phyloP scores from a whole-genome alignment of 1,284 basidiomycete genomes.

The Microbotryum violaceum region DNA sequence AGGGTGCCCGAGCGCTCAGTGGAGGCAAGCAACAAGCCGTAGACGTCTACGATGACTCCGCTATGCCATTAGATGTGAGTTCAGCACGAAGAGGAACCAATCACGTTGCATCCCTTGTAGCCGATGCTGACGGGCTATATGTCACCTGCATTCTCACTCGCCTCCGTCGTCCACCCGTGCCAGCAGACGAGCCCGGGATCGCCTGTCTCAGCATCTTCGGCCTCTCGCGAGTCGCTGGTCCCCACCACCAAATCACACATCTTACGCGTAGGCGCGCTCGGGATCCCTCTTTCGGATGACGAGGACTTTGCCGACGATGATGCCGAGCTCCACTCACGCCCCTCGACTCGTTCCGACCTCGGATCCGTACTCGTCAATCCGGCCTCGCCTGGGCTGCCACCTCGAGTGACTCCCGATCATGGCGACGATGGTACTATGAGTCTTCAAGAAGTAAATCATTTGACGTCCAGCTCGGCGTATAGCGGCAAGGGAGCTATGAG shows the following conservation, averaged over 20 bases:
- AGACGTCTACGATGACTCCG: no score
- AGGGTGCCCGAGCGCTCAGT: no score
- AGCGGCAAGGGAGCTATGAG: not conserved
- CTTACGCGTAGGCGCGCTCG: constrained; percentile 9
- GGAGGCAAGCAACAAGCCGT: no score
- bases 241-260: not conserved
- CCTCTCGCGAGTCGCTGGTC: not conserved
- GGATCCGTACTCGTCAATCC: constrained; percentile 9
- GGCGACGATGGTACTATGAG: constrained; percentile 9
- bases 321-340: not conserved
- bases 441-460: not conserved
- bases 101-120: no score
- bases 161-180: no score
- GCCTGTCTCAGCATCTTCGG: not conserved
- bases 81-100: no score
- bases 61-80: no score
- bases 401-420: constrained; percentile 1
- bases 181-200: not conserved
- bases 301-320: constrained; percentile 4
- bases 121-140: no score
- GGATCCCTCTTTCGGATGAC: constrained; percentile 17
- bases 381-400: not conserved
- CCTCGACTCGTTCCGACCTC: constrained; percentile 10
- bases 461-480: not conserved
- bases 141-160: no score